Base-by-base conservation (phyloP, 148 eudicot species). In the Dysphania ambrosioides region DNA sequence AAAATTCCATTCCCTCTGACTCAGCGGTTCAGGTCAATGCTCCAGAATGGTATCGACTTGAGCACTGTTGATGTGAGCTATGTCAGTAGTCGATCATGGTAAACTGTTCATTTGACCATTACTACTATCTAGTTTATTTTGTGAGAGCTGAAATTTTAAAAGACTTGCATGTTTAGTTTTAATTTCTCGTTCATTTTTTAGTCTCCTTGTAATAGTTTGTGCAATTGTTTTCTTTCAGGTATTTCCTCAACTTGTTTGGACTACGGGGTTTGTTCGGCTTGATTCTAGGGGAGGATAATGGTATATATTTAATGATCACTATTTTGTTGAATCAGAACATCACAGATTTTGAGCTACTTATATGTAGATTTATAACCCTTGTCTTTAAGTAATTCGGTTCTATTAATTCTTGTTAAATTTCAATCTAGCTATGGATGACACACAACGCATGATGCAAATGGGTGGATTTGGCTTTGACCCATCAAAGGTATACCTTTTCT, bases 401-500 rank as follows among this genome's bases (percentile, higher is more conserved):
- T 40, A 51, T 42, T 27, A 30, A 59, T 27, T 59, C 13, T 3
- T 73, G 65, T 53, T 55, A 21, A 57, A 36, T 73, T 72, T 71
- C 75, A 49, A 69, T 86, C 75, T 87, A 94, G 98, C 97, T 71
- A 90, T 84, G 81, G 98, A 94, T 84, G 98, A 91, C 79, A 91
- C 98, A n/a, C 98, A 94, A 66, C 88, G 86, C 30, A 94, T 94
- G 98, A 94, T 94, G 98, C 98, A 91, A 83, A 94, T 94, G 98
- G 82, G 99, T 76, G 97, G 99, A 73, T 92, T 95, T 83, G 99
- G 99, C 51, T 78, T 87, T 36, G 99, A 95, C 76, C 83, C 99
- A 35, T 68, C 90, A 66, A 92, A 86, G 97, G 99, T 80, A 80
- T 58, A 41, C 18, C 34, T 40, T 44, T 53, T 30, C 44, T 5